These are phyloP conservation scores for Fusarium nelsonii DNA, from an alignment of 2,329 filamentous ascomycete genomes.

Conservation along the genomic window DNA sequence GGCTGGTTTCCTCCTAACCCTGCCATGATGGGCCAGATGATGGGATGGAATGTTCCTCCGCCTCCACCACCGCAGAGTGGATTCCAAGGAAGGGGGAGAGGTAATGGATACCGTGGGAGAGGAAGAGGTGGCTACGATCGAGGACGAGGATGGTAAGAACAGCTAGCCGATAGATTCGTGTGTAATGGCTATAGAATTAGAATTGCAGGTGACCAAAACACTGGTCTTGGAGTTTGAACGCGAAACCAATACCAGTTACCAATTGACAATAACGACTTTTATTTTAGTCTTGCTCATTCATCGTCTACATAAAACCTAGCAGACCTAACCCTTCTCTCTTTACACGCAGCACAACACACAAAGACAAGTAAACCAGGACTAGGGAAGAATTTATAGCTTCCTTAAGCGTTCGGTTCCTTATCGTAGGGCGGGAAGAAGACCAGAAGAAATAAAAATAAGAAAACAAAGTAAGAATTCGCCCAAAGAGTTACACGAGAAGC, in stretches of 20 bases:
- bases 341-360: slow-evolving; percentile 26
- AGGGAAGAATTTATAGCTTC: slow-evolving; percentile 28
- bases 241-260: not conserved
- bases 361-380: slow-evolving; percentile 21
- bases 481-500: slow-evolving; percentile 46
- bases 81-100: slow-evolving; percentile 42
- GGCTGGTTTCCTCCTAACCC: slow-evolving; percentile 49
- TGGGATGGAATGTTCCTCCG: slow-evolving; percentile 45
- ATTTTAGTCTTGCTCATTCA: slow-evolving; percentile 50
- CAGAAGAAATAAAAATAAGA: slow-evolving; percentile 30
- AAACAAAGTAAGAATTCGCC: slow-evolving; percentile 35
- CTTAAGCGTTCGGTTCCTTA: slow-evolving; percentile 23
- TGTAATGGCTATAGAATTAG: not conserved
- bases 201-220: not conserved
- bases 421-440: slow-evolving; percentile 16
- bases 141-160: slow-evolving; percentile 46
- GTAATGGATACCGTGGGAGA: slow-evolving; percentile 47
- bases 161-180: not conserved
- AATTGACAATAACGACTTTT: slow-evolving; percentile 48
- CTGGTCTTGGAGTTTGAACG: not conserved
- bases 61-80: slow-evolving; percentile 44
- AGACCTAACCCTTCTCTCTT: slow-evolving; percentile 27
- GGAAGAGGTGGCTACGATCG: slow-evolving; percentile 52
- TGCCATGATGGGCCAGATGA: slow-evolving; percentile 46
- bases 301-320: slow-evolving; percentile 48